These are phyloP conservation scores for Colletotrichum sp. DNA, from an alignment of 2,329 filamentous ascomycete genomes.

Conservation along the genomic window DNA sequence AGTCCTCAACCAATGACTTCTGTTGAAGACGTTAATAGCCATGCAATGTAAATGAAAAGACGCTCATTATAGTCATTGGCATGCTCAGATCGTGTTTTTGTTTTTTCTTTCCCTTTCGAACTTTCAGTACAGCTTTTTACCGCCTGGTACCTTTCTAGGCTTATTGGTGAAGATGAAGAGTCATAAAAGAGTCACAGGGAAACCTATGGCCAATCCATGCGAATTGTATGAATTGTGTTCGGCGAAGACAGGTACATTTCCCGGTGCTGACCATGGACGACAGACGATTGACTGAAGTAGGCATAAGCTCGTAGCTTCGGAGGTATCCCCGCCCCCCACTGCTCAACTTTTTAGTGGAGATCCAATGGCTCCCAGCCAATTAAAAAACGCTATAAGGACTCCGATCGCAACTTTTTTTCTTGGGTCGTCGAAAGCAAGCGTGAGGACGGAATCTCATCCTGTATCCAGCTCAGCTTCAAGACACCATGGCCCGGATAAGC, in stretches of 20 bases:
- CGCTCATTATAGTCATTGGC: neutral
- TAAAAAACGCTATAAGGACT: neutral
- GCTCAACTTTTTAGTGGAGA: neutral
- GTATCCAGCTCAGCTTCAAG: neutral
- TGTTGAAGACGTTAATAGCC: neutral
- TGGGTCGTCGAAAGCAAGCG: neutral
- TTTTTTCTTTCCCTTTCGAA: neutral
- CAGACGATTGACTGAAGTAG: neutral
- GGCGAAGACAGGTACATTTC: neutral
- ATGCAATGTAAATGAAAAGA: neutral
- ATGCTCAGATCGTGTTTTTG: neutral
- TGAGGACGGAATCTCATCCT: neutral
- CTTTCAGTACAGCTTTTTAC: neutral
- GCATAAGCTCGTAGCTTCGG: neutral
- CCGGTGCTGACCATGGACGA: neutral
- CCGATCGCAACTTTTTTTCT: neutral
- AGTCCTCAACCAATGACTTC: neutral
- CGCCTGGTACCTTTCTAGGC: neutral
- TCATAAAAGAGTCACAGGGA: neutral
- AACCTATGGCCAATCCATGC: neutral
- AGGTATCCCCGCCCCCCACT: neutral
- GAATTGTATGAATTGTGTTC: neutral
- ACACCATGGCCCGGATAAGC: constrained; percentile 31
- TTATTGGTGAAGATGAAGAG: neutral
- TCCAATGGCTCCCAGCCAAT: neutral